phyloP scores from a whole-genome alignment of 2,329 filamentous ascomycete species.

The Neopestalotiopsis rosae region DNA sequence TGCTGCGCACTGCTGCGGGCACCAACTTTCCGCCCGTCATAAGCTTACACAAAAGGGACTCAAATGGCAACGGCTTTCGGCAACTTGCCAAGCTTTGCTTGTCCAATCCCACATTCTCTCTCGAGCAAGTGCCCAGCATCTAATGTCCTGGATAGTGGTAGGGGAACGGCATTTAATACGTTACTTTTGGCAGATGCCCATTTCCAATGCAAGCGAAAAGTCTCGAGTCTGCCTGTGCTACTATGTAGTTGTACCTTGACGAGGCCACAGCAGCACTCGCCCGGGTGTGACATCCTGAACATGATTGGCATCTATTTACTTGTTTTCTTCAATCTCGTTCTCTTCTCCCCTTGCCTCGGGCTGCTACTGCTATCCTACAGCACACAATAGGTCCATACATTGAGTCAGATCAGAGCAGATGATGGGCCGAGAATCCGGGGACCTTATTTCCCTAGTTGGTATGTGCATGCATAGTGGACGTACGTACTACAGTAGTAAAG shows the following conservation, averaged over 20 bases:
- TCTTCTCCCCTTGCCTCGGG: neutral
- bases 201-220: neutral
- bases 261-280: neutral
- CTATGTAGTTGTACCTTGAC: neutral
- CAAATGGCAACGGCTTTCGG: conserved; percentile 7
- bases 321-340: neutral
- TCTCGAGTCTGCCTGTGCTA: neutral
- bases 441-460: neutral
- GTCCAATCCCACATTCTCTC: conserved; percentile 6
- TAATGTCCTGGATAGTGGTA: neutral
- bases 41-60: conserved; percentile 1
- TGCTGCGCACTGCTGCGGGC: neutral
- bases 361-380: neutral
- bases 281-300: neutral
- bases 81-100: conserved; percentile 9
- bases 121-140: conserved; percentile 1
- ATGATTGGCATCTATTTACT: neutral
- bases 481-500: neutral
- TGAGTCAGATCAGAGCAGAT: neutral
- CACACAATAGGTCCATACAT: neutral
- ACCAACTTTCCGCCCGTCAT: neutral
- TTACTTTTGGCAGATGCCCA: neutral
- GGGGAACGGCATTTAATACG: neutral
- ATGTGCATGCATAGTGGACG: neutral
- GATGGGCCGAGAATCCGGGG: neutral